Evolutionary conservation across 1,139 yeast genomes (phyloP).

Genomic region (Saccharomycopsis hybrid): DNA sequence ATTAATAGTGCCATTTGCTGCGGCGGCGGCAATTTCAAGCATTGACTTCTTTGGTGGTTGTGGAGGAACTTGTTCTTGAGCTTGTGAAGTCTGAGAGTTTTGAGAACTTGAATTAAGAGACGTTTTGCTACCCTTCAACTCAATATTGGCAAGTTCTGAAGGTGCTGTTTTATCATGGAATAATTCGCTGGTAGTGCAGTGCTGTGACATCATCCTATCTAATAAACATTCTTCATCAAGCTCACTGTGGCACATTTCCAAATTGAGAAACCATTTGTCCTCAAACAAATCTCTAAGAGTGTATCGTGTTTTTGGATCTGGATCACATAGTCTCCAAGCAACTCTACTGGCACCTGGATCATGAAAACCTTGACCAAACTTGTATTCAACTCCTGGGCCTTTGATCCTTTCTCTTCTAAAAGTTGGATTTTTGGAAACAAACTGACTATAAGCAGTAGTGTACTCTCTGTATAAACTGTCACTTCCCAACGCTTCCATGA

Average conservation of each 20-base stretch:
- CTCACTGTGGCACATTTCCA: slow-evolving; percentile 60
- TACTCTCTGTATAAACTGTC: slow-evolving; percentile 58
- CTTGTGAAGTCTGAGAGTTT: neutral
- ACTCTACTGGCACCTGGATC: slow-evolving; percentile 56
- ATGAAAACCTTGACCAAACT: slow-evolving; percentile 55
- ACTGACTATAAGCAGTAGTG: slow-evolving; percentile 46
- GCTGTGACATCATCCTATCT: slow-evolving; percentile 7
- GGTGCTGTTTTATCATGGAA: slow-evolving; percentile 1
- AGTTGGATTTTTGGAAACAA: slow-evolving; percentile 41
- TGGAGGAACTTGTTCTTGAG: neutral
- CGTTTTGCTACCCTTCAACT: neutral
- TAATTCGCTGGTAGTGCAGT: slow-evolving; percentile 6
- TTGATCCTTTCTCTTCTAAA: slow-evolving; percentile 45
- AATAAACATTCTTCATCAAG: slow-evolving; percentile 35
- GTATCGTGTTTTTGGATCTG: slow-evolving; percentile 47
- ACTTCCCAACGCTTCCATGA: slow-evolving; percentile 41
- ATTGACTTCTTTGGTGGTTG: neutral
- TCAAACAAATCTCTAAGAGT: slow-evolving; percentile 45
- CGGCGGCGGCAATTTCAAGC: neutral
- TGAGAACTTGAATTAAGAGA: neutral
- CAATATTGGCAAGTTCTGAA: neutral
- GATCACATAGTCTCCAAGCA: slow-evolving; percentile 74
- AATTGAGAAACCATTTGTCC: slow-evolving; percentile 58
- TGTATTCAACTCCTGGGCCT: slow-evolving; percentile 67
- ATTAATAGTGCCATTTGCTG: neutral